Evolutionary conservation across 768 basidiomycete genomes (phyloP), one percentile per base, ranked within the genome.

Genomic region (Leccinum imitatum): DNA sequence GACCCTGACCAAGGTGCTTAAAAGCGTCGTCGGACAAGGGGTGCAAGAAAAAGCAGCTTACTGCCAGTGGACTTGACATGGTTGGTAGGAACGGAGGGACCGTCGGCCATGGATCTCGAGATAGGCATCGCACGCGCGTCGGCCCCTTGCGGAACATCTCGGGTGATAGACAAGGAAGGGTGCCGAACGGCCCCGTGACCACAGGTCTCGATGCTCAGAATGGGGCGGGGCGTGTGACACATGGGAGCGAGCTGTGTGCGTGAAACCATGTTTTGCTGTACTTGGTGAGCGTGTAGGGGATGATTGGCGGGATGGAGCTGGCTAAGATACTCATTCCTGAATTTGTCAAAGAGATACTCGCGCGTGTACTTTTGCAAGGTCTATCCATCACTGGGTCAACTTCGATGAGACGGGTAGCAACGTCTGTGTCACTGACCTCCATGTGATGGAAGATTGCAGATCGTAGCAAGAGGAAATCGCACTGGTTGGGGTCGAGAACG

Each of bases 371-470:
- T 88, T 78, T 90, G 89, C 67, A 95, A 79, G 55, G 87, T 90
- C 91, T 94, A 71, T 60, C 69, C 59, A 71, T 59, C 54, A 58
- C 58, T 53, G 53, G 27, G 55, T 71, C 58, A 67, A 58, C 47
- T 56, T 64, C 39, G 62, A 66, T 63, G 17, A 30, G 8, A 58
- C 39, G 56, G 39, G 39, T 33, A 60, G 47, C 53, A 50, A 57
- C 47, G 64, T 57, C 55, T 63, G 58, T 33, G 57, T 53, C 61
- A 70, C 82, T 72, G 78, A 93, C 93, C 83, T 90, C 85, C 87
- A 94, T 90, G 72, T 92, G 90, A 70, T 91, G 90, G 70, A 94
- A 88, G 63, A 96, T 84, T 52, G 90, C 91, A 31, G 82, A 81
- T 59, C 91, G 85, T 58, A 96, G 82, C 41, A 84, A 73, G 35